A percentile compares a stretch with the other conserved stretches of the same genome.
These are phyloP conservation scores for Skeletonema costatum DNA, from an alignment of 108 stramenopile genomes.

Conservation along the genomic window DNA sequence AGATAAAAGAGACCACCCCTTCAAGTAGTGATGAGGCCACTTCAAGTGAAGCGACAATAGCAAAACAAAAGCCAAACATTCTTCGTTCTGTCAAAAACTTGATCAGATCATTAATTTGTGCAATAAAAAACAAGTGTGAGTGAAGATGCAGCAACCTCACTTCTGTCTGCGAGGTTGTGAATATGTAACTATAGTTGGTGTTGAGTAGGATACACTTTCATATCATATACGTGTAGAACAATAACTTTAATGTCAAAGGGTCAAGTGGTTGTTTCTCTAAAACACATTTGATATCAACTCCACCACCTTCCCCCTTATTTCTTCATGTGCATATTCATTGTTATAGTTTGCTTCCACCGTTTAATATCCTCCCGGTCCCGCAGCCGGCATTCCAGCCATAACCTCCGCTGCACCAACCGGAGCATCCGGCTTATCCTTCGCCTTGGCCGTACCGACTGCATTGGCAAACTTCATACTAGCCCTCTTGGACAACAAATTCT, in stretches of 20 bases:
- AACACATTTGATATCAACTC: no score
- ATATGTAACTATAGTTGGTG: background rate
- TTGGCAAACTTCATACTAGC: slow-evolving; percentile 67
- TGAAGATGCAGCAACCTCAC: background rate
- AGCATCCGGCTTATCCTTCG: slow-evolving; percentile 75
- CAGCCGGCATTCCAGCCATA: slow-evolving; percentile 47
- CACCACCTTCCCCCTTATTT: background rate
- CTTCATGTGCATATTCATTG: background rate
- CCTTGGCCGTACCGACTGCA: slow-evolving; percentile 64
- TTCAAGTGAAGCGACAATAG: background rate
- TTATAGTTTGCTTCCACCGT: background rate
- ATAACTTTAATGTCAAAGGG: background rate
- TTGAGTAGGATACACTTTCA: background rate
- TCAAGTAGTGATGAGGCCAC: background rate
- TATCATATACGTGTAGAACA: background rate
- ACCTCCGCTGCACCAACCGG: slow-evolving; percentile 51
- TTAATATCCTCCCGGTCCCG: background rate
- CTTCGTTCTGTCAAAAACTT: background rate
- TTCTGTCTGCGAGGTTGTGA: background rate
- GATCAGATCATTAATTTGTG: background rate
- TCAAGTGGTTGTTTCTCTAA: background rate
- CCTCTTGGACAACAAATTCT: slow-evolving; percentile 59
- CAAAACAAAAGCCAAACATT: background rate
- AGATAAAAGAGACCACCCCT: background rate
- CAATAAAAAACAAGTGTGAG: background rate